Base-by-base conservation (phyloP, 352 stramenopile species). In the Pythium volutum region DNA sequence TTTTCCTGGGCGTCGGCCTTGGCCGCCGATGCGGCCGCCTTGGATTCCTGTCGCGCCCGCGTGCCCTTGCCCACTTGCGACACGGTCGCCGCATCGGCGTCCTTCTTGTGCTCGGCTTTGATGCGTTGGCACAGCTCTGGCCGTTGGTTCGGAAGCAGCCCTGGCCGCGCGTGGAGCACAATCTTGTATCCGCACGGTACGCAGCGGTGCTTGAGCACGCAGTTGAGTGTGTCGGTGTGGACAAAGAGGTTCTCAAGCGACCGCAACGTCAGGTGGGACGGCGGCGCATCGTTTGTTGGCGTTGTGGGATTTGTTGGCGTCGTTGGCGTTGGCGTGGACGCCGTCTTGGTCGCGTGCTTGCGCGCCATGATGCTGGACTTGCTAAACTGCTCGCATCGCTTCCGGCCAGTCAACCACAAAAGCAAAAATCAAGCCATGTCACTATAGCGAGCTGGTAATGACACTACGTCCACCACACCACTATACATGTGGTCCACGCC, bases 121-220 rank as follows among this genome's bases (percentile, higher is more conserved):
- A 91, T 78, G 55, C 84, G 81, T 39, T 69, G 75, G 71, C 84
- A 91, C 47, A 89, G 66, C 74, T 96, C 85, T 0, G 84, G 81
- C 8, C 86, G 83, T 49, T 93, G 79, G 52, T 91, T 92, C 5
- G 84, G 74, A 54, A 89, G 65, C 59, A 88, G 50, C 1, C 80
- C 81, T 1, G 67, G 66, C 5, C 80, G 70, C 12, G 67, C 61
- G 55, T 90, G 73, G 34, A 95, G 69, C 23, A 89, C 75, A 46
- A 95, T 81, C 74, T 96, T 96, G 73, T 96, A 95, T 65, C 81
- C 89, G 63, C 87, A 96, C 9, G 85, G 79, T n/a, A 91, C 69
- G 68, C 87, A 96, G 58, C 78, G 74, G n/a, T 67, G 72, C 64
- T 64, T 54, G 26, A 91, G 59, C 3, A 80, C 84, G 49, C 87